phyloP scores from a whole-genome alignment of 257 asterid genomes.

The Solanum peruvianum region DNA sequence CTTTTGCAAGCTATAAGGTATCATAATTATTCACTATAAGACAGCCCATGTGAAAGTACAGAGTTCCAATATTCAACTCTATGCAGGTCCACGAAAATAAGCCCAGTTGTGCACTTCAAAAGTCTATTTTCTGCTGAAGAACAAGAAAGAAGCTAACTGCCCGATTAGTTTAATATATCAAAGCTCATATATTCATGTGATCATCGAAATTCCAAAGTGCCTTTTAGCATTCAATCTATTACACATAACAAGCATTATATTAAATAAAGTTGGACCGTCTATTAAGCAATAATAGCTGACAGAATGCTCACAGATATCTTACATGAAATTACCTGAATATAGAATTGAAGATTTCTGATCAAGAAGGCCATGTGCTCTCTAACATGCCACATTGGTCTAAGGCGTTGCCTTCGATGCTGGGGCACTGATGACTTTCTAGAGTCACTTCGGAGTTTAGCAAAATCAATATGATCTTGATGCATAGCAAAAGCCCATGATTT shows the following conservation, averaged over 20 bases:
- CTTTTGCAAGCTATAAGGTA: not conserved
- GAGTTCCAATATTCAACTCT: not conserved
- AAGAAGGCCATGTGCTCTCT: constrained; percentile 99
- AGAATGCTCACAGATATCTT: not conserved
- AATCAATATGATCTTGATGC: constrained; percentile 87
- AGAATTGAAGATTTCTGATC: constrained; percentile 89
- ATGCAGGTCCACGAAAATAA: not conserved
- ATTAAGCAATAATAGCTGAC: not conserved
- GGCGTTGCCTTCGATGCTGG: constrained; percentile 65
- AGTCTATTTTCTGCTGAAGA: not conserved
- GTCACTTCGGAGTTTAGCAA: constrained; percentile 45
- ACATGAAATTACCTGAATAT: constrained; percentile 59
- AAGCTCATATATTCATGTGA: not conserved
- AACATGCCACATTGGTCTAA: constrained; percentile 91
- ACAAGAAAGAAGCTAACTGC: not conserved
- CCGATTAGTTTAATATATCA: not conserved
- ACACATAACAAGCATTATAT: not conserved
- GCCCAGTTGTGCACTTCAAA: not conserved
- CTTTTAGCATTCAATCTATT: not conserved
- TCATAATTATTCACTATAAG: not conserved
- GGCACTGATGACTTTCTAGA: constrained; percentile 30
- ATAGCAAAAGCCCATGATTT: constrained; percentile 96
- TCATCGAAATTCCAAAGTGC: not conserved
- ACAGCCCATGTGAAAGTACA: not conserved
- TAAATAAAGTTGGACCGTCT: not conserved